A percentile compares a stretch with the other conserved stretches of the same genome.
Conservation (phyloP, 2,329 filamentous ascomycete species). For the Claviceps fusiformis region DNA sequence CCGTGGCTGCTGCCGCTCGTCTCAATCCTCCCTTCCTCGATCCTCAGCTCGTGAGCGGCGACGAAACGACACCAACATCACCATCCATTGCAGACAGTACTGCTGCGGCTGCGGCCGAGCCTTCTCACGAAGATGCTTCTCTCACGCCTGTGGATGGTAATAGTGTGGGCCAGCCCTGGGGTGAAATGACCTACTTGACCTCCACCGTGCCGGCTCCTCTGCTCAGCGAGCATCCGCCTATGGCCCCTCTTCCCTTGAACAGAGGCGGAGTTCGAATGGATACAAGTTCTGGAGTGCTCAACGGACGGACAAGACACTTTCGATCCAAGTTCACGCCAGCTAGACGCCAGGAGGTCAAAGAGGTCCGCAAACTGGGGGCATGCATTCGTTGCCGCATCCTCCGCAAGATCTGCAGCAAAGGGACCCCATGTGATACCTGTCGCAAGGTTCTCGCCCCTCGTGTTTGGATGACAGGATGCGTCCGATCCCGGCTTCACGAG, state of each 20-base stretch:
- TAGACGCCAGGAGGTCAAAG: constrained; percentile 51
- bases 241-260: constrained; percentile 16
- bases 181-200: constrained; percentile 37
- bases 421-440: constrained; percentile 49
- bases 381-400: constrained; percentile 54
- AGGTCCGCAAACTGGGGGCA: constrained; percentile 50
- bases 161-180: constrained; percentile 32
- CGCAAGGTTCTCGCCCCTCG: constrained; percentile 48
- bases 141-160: constrained; percentile 10
- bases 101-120: constrained; percentile 10
- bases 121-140: constrained; percentile 9
- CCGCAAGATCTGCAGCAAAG: constrained; percentile 52
- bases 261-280: constrained; percentile 42
- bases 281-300: constrained; percentile 25
- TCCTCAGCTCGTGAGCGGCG: constrained; percentile 28
- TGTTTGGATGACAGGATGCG: constrained; percentile 52
- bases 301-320: constrained; percentile 37
- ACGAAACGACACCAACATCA: constrained; percentile 18
- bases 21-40: constrained; percentile 42
- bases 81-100: constrained; percentile 12
- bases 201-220: constrained; percentile 20
- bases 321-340: constrained; percentile 43
- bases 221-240: constrained; percentile 16
- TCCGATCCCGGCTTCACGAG: constrained; percentile 47
- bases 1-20: constrained; percentile 42